A percentile compares a stretch with the other conserved stretches of the same genome.
Conservation (phyloP, 2,329 filamentous ascomycete species). For the Clonostachys byssicola region DNA sequence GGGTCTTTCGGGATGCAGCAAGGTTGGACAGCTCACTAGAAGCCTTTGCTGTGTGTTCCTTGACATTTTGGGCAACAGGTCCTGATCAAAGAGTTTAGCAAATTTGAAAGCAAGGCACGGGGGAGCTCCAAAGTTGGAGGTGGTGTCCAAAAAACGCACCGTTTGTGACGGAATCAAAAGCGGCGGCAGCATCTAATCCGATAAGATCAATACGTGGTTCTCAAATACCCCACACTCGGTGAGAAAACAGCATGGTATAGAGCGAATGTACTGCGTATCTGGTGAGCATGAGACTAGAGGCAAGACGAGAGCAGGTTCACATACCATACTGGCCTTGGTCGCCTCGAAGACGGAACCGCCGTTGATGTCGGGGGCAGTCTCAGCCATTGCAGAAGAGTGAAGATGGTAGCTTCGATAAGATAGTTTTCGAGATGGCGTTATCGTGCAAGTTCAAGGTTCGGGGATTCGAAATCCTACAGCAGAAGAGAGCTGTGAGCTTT, state of each 20-base stretch:
- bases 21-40: constrained; percentile 53
- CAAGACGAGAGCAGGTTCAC: constrained; percentile 11
- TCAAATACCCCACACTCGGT: neutral
- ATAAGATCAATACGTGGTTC: neutral
- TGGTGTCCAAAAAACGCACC: constrained; percentile 27
- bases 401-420: no score
- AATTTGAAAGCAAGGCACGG: neutral
- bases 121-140: neutral
- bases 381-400: constrained; percentile 15
- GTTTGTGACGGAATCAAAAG: constrained; percentile 41
- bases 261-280: no score
- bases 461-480: no score
- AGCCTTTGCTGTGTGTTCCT: constrained; percentile 51
- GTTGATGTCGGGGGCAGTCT: constrained; percentile 33
- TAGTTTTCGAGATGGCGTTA: no score
- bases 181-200: constrained; percentile 39
- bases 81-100: constrained; percentile 27
- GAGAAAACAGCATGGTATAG: no score
- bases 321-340: constrained; percentile 51
- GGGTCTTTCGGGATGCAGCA: constrained; percentile 51
- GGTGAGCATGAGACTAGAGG: neutral
- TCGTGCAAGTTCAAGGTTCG: no score
- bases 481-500: no score
- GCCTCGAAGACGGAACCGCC: constrained; percentile 38
- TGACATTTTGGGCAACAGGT: constrained; percentile 55